phyloP scores from a whole-genome alignment of 2,329 filamentous ascomycete species.

The Mycosphaerella sp. region DNA sequence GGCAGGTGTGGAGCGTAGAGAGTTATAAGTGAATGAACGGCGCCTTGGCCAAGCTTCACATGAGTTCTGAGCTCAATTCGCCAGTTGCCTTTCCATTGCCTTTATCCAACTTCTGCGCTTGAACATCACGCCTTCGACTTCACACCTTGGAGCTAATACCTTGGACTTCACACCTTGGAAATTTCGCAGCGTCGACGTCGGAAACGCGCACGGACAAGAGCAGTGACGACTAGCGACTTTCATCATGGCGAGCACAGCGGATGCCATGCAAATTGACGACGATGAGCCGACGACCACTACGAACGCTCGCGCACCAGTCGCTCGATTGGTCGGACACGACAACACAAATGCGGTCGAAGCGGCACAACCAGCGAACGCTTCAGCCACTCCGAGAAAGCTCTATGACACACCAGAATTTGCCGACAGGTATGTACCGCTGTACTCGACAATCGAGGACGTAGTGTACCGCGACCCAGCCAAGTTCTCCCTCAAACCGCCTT shows the following conservation, averaged over 20 bases:
- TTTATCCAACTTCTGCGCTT: not conserved
- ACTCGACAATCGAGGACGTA: slow-evolving; percentile 6
- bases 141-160: not conserved
- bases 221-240: not conserved
- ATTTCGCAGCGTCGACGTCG: too few relatives aligned
- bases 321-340: not conserved
- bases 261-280: not conserved
- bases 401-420: slow-evolving; percentile 8
- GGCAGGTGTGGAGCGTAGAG: slow-evolving; percentile 23
- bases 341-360: not conserved
- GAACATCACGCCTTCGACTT: not conserved
- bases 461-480: slow-evolving; percentile 13
- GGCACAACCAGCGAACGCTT: not conserved
- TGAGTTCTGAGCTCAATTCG: not conserved
- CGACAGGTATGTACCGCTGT: slow-evolving; percentile 5
- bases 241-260: not conserved
- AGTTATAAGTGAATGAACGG: not conserved
- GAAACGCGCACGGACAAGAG: not conserved
- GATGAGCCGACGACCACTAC: not conserved
- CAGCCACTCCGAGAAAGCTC: not conserved
- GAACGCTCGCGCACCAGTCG: not conserved
- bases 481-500: slow-evolving; percentile 22
- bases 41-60: not conserved
- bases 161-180: not conserved
- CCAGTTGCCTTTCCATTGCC: not conserved